Conservation (phyloP, 441 rosid species). For the Macaranga tanarius region DNA sequence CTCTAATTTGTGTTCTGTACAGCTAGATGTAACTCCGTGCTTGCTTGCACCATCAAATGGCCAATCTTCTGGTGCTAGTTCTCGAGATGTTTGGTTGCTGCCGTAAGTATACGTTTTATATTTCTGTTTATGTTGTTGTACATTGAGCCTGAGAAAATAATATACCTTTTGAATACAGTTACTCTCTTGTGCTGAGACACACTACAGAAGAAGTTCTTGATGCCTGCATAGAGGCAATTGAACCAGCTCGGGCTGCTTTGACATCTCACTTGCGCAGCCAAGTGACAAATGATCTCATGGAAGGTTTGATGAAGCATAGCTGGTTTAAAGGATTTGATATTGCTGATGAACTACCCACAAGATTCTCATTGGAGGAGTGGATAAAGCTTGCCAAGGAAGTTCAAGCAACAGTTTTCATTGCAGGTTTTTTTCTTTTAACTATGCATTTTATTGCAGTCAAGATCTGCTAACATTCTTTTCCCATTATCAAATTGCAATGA, state of each 20-base stretch:
- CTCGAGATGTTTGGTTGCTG: slow-evolving; percentile 66
- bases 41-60: slow-evolving; percentile 62
- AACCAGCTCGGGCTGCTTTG: slow-evolving; percentile 75
- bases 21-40: slow-evolving; percentile 88
- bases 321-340: slow-evolving; percentile 91
- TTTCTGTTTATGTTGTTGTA: slow-evolving; percentile 2
- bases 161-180: slow-evolving; percentile 47
- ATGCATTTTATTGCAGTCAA: neutral
- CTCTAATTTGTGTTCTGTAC: slow-evolving; percentile 39
- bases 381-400: slow-evolving; percentile 62
- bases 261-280: slow-evolving; percentile 78
- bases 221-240: slow-evolving; percentile 83
- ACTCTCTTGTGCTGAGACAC: slow-evolving; percentile 94
- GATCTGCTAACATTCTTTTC: neutral
- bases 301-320: slow-evolving; percentile 59
- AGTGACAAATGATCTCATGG: slow-evolving; percentile 71
- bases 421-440: slow-evolving; percentile 54
- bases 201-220: slow-evolving; percentile 95
- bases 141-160: slow-evolving; percentile 14
- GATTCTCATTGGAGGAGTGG: slow-evolving; percentile 70
- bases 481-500: neutral
- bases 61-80: slow-evolving; percentile 42
- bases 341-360: slow-evolving; percentile 62
- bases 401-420: slow-evolving; percentile 80
- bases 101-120: slow-evolving; percentile 61